Evolutionary conservation across 2,329 filamentous ascomycete genomes (phyloP), one percentile per base, ranked within the genome.

Genomic region (Colletotrichum cordylinicola): DNA sequence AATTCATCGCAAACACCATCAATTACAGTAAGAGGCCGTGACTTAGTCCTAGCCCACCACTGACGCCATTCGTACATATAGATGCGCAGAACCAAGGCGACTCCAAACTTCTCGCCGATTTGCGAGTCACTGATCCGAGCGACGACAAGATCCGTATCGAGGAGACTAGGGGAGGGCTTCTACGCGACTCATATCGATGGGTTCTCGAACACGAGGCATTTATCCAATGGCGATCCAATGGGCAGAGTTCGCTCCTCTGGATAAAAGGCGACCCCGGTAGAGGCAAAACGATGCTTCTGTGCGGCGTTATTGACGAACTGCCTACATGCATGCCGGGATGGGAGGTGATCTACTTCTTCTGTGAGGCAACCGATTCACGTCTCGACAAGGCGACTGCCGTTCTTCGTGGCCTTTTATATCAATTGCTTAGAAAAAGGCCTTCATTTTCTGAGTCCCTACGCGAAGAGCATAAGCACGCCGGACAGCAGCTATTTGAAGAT

Each of bases 251-350:
- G 1, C 69, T 86, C 18, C 81, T 88, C 4, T 86, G 84, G 86
- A 80, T 86, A 21, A 83, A 78, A 21, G 84, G 84, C 0, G 82
- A 83, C 58, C 81, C 85, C 0, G 86, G 86, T 4, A 87, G 85
- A 43, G 86, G 86, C 4, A 88, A 88, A 77, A 88, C 85, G 0
- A 87, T 88, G 84, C 77, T 87, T 1, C 67, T 87, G 0, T 84
- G 82, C 15, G 83, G 84, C 4, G 83, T 87, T 39, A 82, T 87
- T 55, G 68, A 85, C 72, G 79, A 86, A 37, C 75, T 85, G 6
- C 39, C 39, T 48, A 9, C 4, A 21, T 15, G 72, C 24, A 66
- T 73, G 27, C 4, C 37, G 12, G 16, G 75, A 24, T 60, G 68
- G 24, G 3, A 61, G 9, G 68, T n/a, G 2, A 33, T n/a, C 6